phyloP scores from a whole-genome alignment of 176 grass and related monocot genomes.

The Puccinellia tenuiflora region DNA sequence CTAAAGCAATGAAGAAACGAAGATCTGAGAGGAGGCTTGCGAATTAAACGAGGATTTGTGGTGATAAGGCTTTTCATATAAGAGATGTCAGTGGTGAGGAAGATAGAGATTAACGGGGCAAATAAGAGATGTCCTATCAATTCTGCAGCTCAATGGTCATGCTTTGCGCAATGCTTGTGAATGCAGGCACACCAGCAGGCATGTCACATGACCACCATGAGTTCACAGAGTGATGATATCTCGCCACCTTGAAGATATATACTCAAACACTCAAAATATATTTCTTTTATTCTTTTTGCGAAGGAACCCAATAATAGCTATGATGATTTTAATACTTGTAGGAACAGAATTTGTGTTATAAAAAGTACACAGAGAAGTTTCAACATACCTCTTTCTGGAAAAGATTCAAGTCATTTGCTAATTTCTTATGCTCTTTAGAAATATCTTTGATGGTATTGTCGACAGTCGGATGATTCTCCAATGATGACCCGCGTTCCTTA shows the following conservation, averaged over 20 bases:
- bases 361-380: conserved; percentile 19
- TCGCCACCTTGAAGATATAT: conserved; percentile 3
- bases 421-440: conserved; percentile 63
- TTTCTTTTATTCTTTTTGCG: background rate
- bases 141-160: too few species aligned
- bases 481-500: conserved; percentile 19
- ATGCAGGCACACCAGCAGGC: background rate
- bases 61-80: background rate
- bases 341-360: background rate
- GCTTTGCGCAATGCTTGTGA: background rate
- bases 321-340: background rate
- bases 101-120: background rate
- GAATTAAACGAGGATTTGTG: background rate
- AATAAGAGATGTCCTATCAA: too few species aligned
- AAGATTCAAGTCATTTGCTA: conserved; percentile 57
- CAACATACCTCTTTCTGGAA: conserved; percentile 83
- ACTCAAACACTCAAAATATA: background rate
- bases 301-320: background rate
- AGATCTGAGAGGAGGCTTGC: background rate
- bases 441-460: conserved; percentile 47
- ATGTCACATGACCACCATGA: background rate
- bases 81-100: background rate
- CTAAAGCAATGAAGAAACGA: background rate
- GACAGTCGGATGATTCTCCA: conserved; percentile 23
- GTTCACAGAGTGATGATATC: background rate